Evolutionary conservation across 352 stramenopile species (phyloP), one percentile per base, ranked within the genome.

Genomic region (Halophytophthora polymorphica): DNA sequence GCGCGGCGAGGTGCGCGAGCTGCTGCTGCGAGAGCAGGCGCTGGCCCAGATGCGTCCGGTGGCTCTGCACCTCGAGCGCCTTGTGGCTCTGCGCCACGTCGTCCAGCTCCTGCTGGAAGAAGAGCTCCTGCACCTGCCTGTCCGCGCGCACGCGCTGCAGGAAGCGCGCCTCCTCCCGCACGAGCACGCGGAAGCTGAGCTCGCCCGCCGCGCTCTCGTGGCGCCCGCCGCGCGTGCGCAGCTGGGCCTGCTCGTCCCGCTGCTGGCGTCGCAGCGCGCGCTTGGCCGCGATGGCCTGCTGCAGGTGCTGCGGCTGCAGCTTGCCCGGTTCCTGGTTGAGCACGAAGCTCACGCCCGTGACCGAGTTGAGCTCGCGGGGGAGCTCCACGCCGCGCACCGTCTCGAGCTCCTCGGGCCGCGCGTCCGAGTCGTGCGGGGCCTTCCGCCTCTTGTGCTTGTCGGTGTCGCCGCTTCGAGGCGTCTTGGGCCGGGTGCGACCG

Each of bases 301-400:
- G 96, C 10, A 97, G 69, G 42, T 97, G 86, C 56, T 95, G 95
- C 7, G 83, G 87, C 29, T 93, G 93, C 25, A 96, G 67, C 50
- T 97, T 97, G 0, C 88, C 87, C 0, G 77, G 64, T 50, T 95
- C 72, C 68, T 97, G 88, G 31, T 88, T 97, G 17, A 97, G 61
- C 3, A 96, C 68, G 57, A 91, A 96, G 52, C 77, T 95, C 46
- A 90, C 82, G 21, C 77, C 71, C 22, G 70, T 51, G 42, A 87
- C 69, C 3, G 53, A 79, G 37, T 84, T 69, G 11, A 96, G 56
- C 10, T 79, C 50, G 2, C 31, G 40, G 0, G 85, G 86, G 46
- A 97, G 90, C 51, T 88, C 71, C 13, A 95, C 44, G 1, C 71
- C 79, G 15, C 73, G 57, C 10, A 91, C 53, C n/a, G 61, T 66